Evolutionary conservation across 192 early-diverging fungal species (phyloP), one percentile per base, ranked within the genome.

Genomic region (Backusella morwellensis): DNA sequence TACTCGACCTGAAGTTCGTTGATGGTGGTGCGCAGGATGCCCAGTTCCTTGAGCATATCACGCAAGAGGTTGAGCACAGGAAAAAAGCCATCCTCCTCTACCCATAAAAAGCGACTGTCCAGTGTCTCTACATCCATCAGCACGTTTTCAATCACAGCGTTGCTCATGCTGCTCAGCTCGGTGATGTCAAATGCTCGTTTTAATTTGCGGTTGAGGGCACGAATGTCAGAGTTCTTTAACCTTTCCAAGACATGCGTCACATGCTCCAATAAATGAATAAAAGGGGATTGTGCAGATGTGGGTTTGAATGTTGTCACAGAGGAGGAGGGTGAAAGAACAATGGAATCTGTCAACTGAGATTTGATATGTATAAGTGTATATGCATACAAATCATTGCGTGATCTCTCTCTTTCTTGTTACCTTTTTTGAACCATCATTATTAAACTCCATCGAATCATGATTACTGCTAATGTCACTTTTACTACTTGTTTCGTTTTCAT

Each of bases 1-100:
- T 90, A 88, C 29, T 86, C 85, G n/a, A 86, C 80, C 44, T 90
- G 89, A 54, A 90, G 78, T 34, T 87, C 88, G 75, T 90, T 90
- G 73, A 88, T 82, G 9, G 85, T 88, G 70, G 85, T 88, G 4
- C 89, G 76, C 32, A 88, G 50, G 7, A 78, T 78, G 4, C 89
- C 87, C 59, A 90, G 80, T 72, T 88, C 87, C 3, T 83, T 74
- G 9, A 90, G 75, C 77, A 87, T 78, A 32, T 84, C 78, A 68
- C 86, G 86, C 3, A 86, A 80, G 1, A 83, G 67, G 44, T 85
- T 71, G 0, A 85, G 69, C 12, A 87, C 29, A 9, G 85, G 84
- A 72, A 88, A 85, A 41, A 90, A 88, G 32, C 82, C 42, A 12
- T 54, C 29, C 9, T 71, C 29, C 6, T 59, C 35, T 35, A 15